phyloP scores from a whole-genome alignment of 2,329 filamentous ascomycete species.

The Ampelomyces quisqualis region DNA sequence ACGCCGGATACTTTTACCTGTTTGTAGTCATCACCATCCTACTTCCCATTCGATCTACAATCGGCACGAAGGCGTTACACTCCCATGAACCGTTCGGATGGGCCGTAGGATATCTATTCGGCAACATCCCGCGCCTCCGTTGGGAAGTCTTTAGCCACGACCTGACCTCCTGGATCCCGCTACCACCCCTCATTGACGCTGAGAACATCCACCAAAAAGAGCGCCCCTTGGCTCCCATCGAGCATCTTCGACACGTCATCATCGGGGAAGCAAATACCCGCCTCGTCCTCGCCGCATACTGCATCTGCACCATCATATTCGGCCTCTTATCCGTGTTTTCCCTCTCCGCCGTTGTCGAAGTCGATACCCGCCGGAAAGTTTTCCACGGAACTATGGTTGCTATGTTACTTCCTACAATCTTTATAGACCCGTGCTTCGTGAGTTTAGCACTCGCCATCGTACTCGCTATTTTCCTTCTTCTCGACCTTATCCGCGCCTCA shows the following conservation, averaged over 20 bases:
- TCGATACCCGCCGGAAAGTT: slow-evolving; percentile 93
- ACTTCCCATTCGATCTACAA: slow-evolving; percentile 68
- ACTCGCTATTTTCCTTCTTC: slow-evolving; percentile 79
- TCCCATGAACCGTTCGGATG: slow-evolving; percentile 84
- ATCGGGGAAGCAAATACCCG: slow-evolving; percentile 79
- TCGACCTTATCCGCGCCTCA: slow-evolving; percentile 86
- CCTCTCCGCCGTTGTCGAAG: slow-evolving; percentile 76
- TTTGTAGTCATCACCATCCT: slow-evolving; percentile 67
- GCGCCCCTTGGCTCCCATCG: slow-evolving; percentile 47
- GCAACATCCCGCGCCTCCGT: slow-evolving; percentile 71
- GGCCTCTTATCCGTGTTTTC: slow-evolving; percentile 75
- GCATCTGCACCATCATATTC: slow-evolving; percentile 64
- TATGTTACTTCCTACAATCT: slow-evolving; percentile 88
- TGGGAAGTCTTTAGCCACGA: slow-evolving; percentile 68
- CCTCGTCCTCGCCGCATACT: slow-evolving; percentile 75
- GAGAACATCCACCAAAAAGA: slow-evolving; percentile 14
- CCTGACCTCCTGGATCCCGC: slow-evolving; percentile 72
- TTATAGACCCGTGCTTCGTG: slow-evolving; percentile 80
- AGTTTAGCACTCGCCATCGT: slow-evolving; percentile 77
- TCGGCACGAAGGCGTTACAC: slow-evolving; percentile 65
- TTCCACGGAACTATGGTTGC: slow-evolving; percentile 98
- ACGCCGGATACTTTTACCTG: slow-evolving; percentile 75
- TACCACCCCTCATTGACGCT: slow-evolving; percentile 55
- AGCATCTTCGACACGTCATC: slow-evolving; percentile 62
- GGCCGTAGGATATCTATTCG: slow-evolving; percentile 86